phyloP scores from a whole-genome alignment of 2,329 filamentous ascomycete species.

The Neonectria neomacrospora region DNA sequence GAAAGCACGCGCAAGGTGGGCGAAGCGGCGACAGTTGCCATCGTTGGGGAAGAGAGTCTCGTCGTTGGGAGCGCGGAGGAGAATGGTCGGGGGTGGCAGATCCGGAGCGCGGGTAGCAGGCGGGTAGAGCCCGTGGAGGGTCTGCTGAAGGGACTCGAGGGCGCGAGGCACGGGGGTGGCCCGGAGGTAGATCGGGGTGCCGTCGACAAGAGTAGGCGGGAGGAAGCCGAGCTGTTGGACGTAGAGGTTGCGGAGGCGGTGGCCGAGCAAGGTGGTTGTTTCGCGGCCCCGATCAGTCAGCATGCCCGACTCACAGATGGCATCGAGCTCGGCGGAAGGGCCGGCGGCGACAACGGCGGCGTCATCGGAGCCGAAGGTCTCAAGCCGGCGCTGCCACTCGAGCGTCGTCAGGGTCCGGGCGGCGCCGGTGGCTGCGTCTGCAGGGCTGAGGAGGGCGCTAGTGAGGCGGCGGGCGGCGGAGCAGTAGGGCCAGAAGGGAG shows the following conservation, averaged over 20 bases:
- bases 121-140: constrained; percentile 81
- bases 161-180: constrained; percentile 80
- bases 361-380: constrained; percentile 80
- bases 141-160: constrained; percentile 80
- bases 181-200: constrained; percentile 76
- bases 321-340: constrained; percentile 76
- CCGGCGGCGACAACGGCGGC: constrained; percentile 77
- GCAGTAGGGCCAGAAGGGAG: constrained; percentile 90
- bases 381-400: constrained; percentile 78
- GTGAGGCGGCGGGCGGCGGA: constrained; percentile 77
- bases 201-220: constrained; percentile 65
- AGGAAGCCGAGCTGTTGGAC: constrained; percentile 80
- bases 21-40: constrained; percentile 76
- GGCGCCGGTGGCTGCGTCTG: constrained; percentile 46
- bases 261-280: constrained; percentile 76
- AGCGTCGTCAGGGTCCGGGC: constrained; percentile 54
- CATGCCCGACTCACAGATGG: constrained; percentile 82
- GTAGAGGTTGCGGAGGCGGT: constrained; percentile 76
- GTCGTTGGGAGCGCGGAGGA: constrained; percentile 72
- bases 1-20: constrained; percentile 75
- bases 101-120: constrained; percentile 53
- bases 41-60: constrained; percentile 88
- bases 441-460: constrained; percentile 59
- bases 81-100: constrained; percentile 72
- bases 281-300: constrained; percentile 79